phyloP scores from a whole-genome alignment of 2,329 filamentous ascomycete species.

The Fusarium sulawesiense region DNA sequence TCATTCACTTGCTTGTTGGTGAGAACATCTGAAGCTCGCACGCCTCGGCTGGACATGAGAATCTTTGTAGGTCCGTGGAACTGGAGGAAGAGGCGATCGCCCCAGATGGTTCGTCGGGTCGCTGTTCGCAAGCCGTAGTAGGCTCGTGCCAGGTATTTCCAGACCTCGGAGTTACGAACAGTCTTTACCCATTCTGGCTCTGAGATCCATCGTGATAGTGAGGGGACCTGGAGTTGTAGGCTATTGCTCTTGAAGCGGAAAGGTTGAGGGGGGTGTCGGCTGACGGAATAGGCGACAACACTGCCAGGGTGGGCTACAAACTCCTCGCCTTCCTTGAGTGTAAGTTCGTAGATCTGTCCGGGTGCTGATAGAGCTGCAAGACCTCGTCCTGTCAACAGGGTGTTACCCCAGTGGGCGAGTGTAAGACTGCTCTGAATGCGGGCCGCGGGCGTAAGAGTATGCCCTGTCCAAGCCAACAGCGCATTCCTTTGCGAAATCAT shows the following conservation, averaged over 20 bases:
- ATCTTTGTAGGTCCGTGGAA: conserved; percentile 90
- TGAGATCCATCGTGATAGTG: conserved; percentile 71
- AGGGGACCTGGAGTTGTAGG: conserved; percentile 82
- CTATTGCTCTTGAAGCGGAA: conserved; percentile 87
- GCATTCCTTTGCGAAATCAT: conserved; percentile 89
- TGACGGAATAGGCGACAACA: conserved; percentile 88
- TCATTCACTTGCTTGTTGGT: conserved; percentile 86
- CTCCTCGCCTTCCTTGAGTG: conserved; percentile 83
- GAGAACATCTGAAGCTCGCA: conserved; percentile 81
- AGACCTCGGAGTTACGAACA: conserved; percentile 77
- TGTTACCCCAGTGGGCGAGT: conserved; percentile 90
- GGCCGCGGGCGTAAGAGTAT: conserved; percentile 81
- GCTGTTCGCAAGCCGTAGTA: conserved; percentile 79
- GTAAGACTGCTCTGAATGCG: conserved; percentile 80
- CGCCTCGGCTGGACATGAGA: conserved; percentile 87
- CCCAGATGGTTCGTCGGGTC: conserved; percentile 87
- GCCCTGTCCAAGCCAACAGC: conserved; percentile 95
- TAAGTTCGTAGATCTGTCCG: conserved; percentile 90
- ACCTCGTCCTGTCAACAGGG: conserved; percentile 87
- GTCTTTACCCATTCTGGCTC: conserved; percentile 78
- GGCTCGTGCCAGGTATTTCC: conserved; percentile 74
- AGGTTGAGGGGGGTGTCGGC: conserved; percentile 77
- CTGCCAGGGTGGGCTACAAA: conserved; percentile 93
- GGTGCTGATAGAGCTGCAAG: conserved; percentile 85
- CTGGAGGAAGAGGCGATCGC: conserved; percentile 89